Conservation (phyloP, 2,329 filamentous ascomycete genomes). For the Lizonia empirigonia region DNA sequence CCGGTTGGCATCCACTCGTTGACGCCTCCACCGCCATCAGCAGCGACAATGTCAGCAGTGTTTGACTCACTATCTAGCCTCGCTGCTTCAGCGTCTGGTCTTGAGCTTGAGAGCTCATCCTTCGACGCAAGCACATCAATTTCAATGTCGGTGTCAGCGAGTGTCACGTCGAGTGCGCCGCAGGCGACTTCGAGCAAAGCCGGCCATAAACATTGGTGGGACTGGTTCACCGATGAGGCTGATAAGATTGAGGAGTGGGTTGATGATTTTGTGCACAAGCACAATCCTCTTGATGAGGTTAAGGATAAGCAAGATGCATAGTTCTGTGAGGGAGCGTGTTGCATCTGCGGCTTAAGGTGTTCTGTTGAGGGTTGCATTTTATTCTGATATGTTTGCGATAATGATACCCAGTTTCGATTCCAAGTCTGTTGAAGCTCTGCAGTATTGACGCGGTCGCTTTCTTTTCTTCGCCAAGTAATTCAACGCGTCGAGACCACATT, state of each 20-base stretch:
- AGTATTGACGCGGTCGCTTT: not conserved
- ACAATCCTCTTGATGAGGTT: slow-evolving; percentile 27
- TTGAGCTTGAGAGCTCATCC: slow-evolving; percentile 22
- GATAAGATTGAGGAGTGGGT: slow-evolving; percentile 46
- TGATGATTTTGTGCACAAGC: slow-evolving; percentile 39
- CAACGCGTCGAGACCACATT: not conserved
- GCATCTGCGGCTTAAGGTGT: not conserved
- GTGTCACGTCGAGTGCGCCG: slow-evolving; percentile 22
- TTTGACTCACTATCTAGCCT: slow-evolving; percentile 30
- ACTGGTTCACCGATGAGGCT: slow-evolving; percentile 46
- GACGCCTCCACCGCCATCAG: slow-evolving; percentile 3
- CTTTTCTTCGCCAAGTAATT: no score
- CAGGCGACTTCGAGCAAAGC: slow-evolving; percentile 18
- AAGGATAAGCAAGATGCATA: not conserved
- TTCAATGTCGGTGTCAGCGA: slow-evolving; percentile 18
- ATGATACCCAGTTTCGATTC: slow-evolving; percentile 14
- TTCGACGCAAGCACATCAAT: slow-evolving; percentile 3
- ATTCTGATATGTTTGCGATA: not conserved
- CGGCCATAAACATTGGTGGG: slow-evolving; percentile 38
- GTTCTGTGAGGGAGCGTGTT: not conserved
- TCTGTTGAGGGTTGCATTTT: not conserved
- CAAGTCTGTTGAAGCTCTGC: not conserved
- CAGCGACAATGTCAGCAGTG: slow-evolving; percentile 26
- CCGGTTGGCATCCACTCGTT: slow-evolving; percentile 44
- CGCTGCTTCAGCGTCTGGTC: slow-evolving; percentile 28